phyloP scores from a whole-genome alignment of 2,329 filamentous ascomycete genomes.

The Calonectria montana region DNA sequence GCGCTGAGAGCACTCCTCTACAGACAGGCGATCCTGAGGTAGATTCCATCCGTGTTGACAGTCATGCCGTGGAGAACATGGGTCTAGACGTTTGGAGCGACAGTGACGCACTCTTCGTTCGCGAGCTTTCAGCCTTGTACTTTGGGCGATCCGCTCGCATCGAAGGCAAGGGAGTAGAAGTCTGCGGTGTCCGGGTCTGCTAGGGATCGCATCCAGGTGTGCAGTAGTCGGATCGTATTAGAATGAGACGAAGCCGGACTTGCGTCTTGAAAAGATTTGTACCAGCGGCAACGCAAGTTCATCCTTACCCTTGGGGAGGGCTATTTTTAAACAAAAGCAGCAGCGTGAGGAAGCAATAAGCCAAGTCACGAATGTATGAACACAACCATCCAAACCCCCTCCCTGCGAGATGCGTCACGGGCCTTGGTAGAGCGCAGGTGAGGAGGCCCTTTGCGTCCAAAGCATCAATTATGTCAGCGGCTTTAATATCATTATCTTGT shows the following conservation, averaged over 20 bases:
- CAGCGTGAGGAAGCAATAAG: not conserved
- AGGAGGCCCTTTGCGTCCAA: not conserved
- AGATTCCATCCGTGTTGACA: conserved; percentile 65
- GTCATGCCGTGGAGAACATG: conserved; percentile 75
- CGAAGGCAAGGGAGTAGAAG: conserved; percentile 76
- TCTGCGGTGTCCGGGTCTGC: conserved; percentile 80
- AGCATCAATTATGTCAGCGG: not conserved
- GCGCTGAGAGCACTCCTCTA: conserved; percentile 44
- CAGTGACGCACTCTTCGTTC: conserved; percentile 75
- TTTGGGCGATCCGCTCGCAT: conserved; percentile 73
- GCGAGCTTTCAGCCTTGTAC: conserved; percentile 71
- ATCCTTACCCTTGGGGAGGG: conserved; percentile 7
- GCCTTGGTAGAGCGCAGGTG: not conserved
- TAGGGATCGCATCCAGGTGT: conserved; percentile 45
- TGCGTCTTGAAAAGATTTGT: conserved; percentile 39
- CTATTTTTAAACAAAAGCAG: not conserved
- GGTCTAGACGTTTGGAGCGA: conserved; percentile 83
- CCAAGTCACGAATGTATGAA: conserved; percentile 10
- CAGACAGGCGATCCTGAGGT: conserved; percentile 42
- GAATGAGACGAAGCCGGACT: conserved; percentile 39
- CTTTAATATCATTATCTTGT: conserved; percentile 1
- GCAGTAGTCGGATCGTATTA: conserved; percentile 1
- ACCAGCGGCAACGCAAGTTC: conserved; percentile 29
- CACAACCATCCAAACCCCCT: not conserved
- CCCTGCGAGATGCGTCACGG: not conserved